Conservation (phyloP, 2,329 filamentous ascomycete genomes). For the Hansfordia pulvinata region DNA sequence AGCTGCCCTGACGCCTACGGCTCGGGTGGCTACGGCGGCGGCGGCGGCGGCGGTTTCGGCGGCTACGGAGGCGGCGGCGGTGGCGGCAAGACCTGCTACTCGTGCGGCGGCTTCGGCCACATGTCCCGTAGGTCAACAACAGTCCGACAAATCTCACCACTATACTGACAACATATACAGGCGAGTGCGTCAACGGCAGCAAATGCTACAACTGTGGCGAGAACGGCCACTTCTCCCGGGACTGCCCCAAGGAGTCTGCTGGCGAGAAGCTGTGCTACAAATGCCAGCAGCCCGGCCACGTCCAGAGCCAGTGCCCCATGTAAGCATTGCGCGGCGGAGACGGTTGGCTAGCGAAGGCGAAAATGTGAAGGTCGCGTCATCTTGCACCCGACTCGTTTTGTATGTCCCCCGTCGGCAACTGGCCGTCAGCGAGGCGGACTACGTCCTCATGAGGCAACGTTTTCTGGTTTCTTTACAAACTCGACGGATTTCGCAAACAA, state of each 20-base stretch:
- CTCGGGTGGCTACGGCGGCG: slow-evolving; percentile 28
- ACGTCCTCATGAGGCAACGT: too few relatives aligned
- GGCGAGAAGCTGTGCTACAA: slow-evolving; percentile 98
- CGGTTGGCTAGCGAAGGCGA: too few relatives aligned
- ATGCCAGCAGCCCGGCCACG: slow-evolving; percentile 72
- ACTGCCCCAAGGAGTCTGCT: slow-evolving; percentile 83
- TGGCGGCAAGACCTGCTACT: slow-evolving; percentile 84
- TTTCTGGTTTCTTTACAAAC: too few relatives aligned
- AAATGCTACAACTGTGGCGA: slow-evolving; percentile 99
- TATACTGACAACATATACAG: slow-evolving; percentile 18
- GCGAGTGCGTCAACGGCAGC: slow-evolving; percentile 94
- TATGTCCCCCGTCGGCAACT: too few relatives aligned
- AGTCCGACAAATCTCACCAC: not conserved
- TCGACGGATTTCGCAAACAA: too few relatives aligned
- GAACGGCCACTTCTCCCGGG: slow-evolving; percentile 86
- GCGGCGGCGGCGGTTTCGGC: slow-evolving; percentile 31
- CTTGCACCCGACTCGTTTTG: too few relatives aligned
- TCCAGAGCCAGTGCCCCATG: slow-evolving; percentile 90
- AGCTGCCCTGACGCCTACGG: slow-evolving; percentile 62
- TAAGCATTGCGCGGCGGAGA: too few relatives aligned
- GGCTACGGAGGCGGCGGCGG: slow-evolving; percentile 26
- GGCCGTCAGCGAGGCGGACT: too few relatives aligned
- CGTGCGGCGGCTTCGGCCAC: slow-evolving; percentile 92
- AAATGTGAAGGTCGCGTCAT: too few relatives aligned
- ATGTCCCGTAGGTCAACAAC: slow-evolving; percentile 79